Base-by-base conservation (phyloP, 306 rosid genomes). In the Biancaea sappan region DNA sequence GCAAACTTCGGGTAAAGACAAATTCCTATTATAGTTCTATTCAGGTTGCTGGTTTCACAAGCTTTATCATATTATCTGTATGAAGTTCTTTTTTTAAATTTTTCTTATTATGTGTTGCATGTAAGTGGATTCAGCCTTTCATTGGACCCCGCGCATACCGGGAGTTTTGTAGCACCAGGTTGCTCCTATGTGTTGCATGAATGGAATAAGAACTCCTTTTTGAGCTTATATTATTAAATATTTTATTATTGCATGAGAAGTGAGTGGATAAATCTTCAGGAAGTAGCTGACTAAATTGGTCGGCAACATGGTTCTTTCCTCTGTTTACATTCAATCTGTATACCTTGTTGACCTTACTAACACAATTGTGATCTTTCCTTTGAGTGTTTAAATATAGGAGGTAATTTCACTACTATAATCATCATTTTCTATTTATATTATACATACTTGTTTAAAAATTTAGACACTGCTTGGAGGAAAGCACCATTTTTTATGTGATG, bases 1-100 rank as follows among this genome's bases (percentile, higher is more conserved):
- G 93, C 92, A 94, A 94, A 75, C 96, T 94, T 52, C 78, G 92
- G 89, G 97, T 94, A 87, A 21, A 21, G 21, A 58, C 52, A 0
- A 60, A 16, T 35, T 15, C 15, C 56, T 63, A 59, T 57, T 18
- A 4, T 50, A 22, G 79, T 59, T 13, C 37, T 50, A 52, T 24
- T 50, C 70, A 21, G 58, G 21, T 64, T 58, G n/a, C 15, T 56
- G 6, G 67, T 15, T 26, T 61, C 15, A 32, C 25, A 41, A 64
- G 60, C 51, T 43, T 61, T 54, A 50, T 15, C 18, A 24, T 34
- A 52, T 48, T 15, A 22, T 37, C 64, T 35, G 29, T n/a, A n/a
- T 18, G 25, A 38, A 72, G 1, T 37, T 31, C 21, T 13, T 2
- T 18, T 48, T 41, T 48, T 18, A 4, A 4, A 46, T 54, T 16